Conservation (phyloP, 1,284 basidiomycete genomes). For the Exobasidium rhododendri region DNA sequence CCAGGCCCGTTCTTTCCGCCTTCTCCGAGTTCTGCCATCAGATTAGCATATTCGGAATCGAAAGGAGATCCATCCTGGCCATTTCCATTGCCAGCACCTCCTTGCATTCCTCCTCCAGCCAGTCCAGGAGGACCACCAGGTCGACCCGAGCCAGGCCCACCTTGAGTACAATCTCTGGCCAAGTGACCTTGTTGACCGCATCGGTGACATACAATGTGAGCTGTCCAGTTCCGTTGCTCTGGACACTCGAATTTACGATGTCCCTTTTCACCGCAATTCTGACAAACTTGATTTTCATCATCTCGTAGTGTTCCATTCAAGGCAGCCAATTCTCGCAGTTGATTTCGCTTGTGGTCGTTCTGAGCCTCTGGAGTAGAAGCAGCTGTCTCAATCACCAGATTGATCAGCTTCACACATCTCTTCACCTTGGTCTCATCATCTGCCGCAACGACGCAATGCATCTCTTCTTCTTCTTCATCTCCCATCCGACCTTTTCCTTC, state of each 20-base stretch:
- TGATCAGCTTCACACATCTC: conserved; percentile 88
- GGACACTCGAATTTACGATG: conserved; percentile 55
- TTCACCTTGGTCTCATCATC: conserved; percentile 89
- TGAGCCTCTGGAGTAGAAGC: conserved; percentile 98
- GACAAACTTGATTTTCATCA: conserved; percentile 98
- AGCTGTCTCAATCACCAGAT: conserved; percentile 96
- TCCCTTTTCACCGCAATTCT: conserved; percentile 91
- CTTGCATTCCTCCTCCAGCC: conserved; percentile 21
- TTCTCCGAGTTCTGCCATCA: conserved; percentile 98
- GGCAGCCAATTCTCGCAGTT: conserved; percentile 93
- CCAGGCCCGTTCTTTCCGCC: conserved; percentile 59
- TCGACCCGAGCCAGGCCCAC: conserved; percentile 45
- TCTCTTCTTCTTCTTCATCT: conserved; percentile 87
- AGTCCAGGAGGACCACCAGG: conserved; percentile 46
- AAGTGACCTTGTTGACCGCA: conserved; percentile 53
- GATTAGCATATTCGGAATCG: conserved; percentile 92
- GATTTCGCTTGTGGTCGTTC: conserved; percentile 99
- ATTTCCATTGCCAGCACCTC: background rate
- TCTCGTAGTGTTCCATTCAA: conserved; percentile 98
- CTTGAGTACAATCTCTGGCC: conserved; percentile 48
- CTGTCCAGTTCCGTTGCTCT: conserved; percentile 50
- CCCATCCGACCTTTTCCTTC: conserved; percentile 94
- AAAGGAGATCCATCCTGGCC: conserved; percentile 60
- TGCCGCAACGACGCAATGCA: conserved; percentile 94
- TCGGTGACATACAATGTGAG: conserved; percentile 51